phyloP scores from a whole-genome alignment of 2,329 filamentous ascomycete genomes.

The Fusarium torreyae region DNA sequence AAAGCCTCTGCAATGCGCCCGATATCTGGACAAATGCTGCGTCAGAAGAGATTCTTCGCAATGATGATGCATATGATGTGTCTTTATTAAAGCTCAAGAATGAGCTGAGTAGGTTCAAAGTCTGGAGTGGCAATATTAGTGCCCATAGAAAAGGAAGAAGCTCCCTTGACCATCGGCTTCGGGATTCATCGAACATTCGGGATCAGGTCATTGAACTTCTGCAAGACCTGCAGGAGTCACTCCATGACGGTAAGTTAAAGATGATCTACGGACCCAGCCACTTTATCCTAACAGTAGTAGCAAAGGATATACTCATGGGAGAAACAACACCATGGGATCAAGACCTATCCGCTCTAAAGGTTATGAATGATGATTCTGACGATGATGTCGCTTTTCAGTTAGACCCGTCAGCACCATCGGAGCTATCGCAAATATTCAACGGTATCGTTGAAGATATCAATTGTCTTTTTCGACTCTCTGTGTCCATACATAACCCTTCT shows the following conservation, averaged over 20 bases:
- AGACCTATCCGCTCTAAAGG: fast-evolving
- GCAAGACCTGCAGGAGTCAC: neutral
- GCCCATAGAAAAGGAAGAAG: slow-evolving; percentile 8
- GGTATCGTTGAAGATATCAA: too few relatives aligned
- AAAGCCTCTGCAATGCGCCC: neutral
- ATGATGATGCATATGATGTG: fast-evolving
- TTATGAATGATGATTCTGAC: fast-evolving
- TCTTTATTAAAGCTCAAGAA: fast-evolving
- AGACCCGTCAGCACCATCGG: fast-evolving
- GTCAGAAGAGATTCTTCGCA: fast-evolving
- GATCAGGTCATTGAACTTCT: neutral
- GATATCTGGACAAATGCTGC: fast-evolving
- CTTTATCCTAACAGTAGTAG: neutral
- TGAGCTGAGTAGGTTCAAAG: slow-evolving; percentile 28
- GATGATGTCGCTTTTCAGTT: fast-evolving
- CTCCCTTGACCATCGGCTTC: slow-evolving; percentile 18
- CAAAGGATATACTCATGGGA: neutral
- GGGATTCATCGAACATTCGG: slow-evolving; percentile 21
- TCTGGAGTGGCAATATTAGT: slow-evolving; percentile 23
- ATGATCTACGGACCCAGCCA: fast-evolving
- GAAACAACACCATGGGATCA: slow-evolving; percentile 1
- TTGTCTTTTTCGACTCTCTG: too few relatives aligned
- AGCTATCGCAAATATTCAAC: too few relatives aligned
- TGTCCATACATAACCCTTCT: too few relatives aligned
- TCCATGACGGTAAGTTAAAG: neutral